Conservation (phyloP, 306 rosid genomes). For the Prunus padus region DNA sequence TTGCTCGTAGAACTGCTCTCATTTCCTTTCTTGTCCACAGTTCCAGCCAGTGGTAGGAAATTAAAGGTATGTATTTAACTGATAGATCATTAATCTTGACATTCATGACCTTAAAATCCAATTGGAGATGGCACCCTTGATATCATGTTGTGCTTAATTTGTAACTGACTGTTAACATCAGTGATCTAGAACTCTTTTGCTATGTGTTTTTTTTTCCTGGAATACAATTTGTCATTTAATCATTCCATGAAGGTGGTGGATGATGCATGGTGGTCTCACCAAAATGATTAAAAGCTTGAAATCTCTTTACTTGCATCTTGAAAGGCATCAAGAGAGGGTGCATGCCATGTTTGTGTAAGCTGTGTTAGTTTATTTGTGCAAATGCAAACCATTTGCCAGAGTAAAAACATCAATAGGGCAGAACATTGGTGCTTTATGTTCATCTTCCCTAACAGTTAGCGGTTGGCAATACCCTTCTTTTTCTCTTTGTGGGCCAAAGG, state of each 20-base stretch:
- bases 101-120: not conserved
- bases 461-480: not conserved
- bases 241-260: not conserved
- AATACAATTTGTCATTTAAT: not conserved
- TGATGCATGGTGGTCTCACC: not conserved
- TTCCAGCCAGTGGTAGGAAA: not conserved
- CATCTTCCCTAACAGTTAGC: not conserved
- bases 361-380: not conserved
- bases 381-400: no score
- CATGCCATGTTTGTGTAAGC: not conserved
- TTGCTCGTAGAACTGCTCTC: not conserved
- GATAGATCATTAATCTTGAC: not conserved
- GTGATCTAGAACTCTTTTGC: not conserved
- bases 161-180: not conserved
- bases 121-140: not conserved
- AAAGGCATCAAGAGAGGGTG: not conserved
- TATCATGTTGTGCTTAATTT: not conserved
- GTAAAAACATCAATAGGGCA: no score
- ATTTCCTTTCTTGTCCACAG: not conserved
- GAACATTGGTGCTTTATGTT: not conserved
- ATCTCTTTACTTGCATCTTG: not conserved
- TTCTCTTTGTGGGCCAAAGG: conserved; percentile 19
- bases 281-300: not conserved
- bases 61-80: not conserved
- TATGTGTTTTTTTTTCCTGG: not conserved